Conservation (phyloP, 2,329 filamentous ascomycete genomes). For the Aspergillus transmontanensis region DNA sequence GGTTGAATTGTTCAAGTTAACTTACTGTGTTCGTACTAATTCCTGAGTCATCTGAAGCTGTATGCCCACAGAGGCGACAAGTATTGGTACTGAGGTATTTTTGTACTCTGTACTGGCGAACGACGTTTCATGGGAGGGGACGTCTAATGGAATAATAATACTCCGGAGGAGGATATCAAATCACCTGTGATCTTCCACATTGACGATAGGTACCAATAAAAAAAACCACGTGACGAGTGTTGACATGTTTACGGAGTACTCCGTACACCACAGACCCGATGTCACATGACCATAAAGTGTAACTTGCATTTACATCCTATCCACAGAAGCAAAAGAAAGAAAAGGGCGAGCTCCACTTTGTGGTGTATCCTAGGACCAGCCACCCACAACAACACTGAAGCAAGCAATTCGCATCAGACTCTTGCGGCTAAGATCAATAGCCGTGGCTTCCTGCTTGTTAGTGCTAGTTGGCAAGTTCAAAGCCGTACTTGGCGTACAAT, state of each 20-base stretch:
- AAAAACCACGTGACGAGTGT: not conserved
- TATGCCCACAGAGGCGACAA: too few relatives aligned
- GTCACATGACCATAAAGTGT: not conserved
- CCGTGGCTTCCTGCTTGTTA: not conserved
- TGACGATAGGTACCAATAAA: too few relatives aligned
- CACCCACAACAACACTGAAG: not conserved
- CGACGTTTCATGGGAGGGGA: too few relatives aligned
- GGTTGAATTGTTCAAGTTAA: too few relatives aligned
- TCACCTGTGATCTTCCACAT: too few relatives aligned
- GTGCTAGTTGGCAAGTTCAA: not conserved
- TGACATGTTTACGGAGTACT: not conserved
- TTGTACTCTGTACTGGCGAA: too few relatives aligned
- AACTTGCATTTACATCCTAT: not conserved
- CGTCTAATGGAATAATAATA: too few relatives aligned
- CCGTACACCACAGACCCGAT: too few relatives aligned
- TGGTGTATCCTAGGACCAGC: not conserved
- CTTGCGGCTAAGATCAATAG: not conserved
- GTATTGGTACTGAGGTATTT: too few relatives aligned
- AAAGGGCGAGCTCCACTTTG: conserved; percentile 8
- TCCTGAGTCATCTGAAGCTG: too few relatives aligned
- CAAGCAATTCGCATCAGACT: not conserved
- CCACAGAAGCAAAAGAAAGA: not conserved
- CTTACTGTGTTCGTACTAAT: too few relatives aligned
- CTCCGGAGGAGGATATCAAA: too few relatives aligned
- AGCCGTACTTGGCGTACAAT: not conserved